Evolutionary conservation across 2,329 filamentous ascomycete species (phyloP).

Genomic region (Sclerotinia spermophila): DNA sequence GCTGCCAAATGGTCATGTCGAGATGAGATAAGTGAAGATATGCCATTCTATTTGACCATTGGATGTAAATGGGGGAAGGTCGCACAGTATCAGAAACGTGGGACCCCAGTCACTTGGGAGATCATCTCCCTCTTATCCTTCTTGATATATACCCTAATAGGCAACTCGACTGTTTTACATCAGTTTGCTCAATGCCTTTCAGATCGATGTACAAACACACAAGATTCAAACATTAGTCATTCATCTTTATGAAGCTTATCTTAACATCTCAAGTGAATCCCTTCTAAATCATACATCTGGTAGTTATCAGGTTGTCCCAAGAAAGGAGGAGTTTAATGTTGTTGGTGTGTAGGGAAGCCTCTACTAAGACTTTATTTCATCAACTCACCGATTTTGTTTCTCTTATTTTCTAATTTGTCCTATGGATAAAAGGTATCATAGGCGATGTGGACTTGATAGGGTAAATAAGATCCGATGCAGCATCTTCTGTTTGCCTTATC

Average conservation of each 20-base stretch:
- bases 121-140: conserved; percentile 16
- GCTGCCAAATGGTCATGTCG: not conserved
- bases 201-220: not conserved
- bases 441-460: conserved; percentile 7
- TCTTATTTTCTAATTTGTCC: not conserved
- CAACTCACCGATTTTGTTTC: not conserved
- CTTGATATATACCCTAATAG: not conserved
- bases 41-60: conserved; percentile 11
- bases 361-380: not conserved
- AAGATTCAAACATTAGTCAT: not conserved
- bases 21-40: conserved; percentile 8
- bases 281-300: not conserved
- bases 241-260: not conserved
- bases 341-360: not conserved
- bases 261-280: not conserved
- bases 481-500: conserved; percentile 12
- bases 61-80: not conserved
- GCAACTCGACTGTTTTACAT: not conserved
- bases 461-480: not conserved
- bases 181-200: not conserved
- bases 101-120: conserved; percentile 3
- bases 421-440: conserved; percentile 6
- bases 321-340: conserved; percentile 4
- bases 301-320: not conserved
- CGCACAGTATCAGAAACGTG: conserved; percentile 4